A percentile compares a stretch with the other conserved stretches of the same genome.
Conservation (phyloP, 352 stramenopile species). For the Phytophthora nicotianae region DNA sequence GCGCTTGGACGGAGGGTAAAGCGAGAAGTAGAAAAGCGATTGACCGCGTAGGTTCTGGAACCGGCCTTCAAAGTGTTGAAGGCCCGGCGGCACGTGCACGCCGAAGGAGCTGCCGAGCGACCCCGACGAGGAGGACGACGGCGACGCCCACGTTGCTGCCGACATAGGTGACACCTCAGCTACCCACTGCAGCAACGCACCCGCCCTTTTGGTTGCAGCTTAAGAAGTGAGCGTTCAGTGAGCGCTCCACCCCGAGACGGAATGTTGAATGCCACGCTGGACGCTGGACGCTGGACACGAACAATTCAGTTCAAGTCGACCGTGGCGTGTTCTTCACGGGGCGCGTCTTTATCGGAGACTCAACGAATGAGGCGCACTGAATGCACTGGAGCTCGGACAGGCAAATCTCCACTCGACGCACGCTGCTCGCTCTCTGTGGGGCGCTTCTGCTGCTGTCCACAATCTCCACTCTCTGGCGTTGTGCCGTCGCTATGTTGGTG, state of each 20-base stretch:
- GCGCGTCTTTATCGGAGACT: conserved; percentile 9
- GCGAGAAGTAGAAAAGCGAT: conserved; percentile 41
- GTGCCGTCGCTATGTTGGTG: conserved; percentile 4
- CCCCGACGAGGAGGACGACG: conserved; percentile 13
- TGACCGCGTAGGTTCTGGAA: conserved; percentile 42
- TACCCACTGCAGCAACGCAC: not conserved
- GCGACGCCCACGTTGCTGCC: conserved; percentile 11
- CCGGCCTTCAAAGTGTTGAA: conserved; percentile 37
- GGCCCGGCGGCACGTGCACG: conserved; percentile 31
- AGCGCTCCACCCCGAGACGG: conserved; percentile 3
- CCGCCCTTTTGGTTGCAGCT: not conserved
- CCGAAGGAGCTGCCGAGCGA: conserved; percentile 23
- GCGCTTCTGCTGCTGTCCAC: conserved; percentile 7
- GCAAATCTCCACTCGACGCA: conserved; percentile 11
- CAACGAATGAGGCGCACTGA: conserved; percentile 15
- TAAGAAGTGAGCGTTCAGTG: not conserved
- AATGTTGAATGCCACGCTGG: conserved; percentile 7
- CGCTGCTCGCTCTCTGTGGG: conserved; percentile 3
- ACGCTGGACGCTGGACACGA: no score
- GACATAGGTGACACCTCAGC: conserved; percentile 8
- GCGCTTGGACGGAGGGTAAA: conserved; percentile 32
- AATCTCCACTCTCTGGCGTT: conserved; percentile 22
- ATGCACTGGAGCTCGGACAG: conserved; percentile 12
- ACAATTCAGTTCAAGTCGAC: conserved; percentile 21
- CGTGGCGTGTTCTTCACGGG: not conserved